Conservation (phyloP, 768 basidiomycete species). For the Leccinum disarticulatum region DNA sequence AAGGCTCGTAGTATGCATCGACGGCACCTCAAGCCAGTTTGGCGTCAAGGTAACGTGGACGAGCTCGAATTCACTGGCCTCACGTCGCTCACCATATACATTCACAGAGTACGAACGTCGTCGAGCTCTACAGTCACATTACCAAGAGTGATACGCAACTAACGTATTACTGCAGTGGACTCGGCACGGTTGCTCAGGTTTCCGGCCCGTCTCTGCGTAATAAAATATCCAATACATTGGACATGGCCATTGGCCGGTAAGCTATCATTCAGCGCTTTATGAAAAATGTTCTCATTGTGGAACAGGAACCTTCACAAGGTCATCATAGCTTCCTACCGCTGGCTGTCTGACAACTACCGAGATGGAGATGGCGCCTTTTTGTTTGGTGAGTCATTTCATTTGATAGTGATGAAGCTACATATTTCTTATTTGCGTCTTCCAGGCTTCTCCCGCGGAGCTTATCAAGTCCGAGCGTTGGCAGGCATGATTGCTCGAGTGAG, state of each 20-base stretch:
- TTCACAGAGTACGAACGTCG: constrained; percentile 39
- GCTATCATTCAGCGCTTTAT: not conserved
- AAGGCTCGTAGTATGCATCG: constrained; percentile 36
- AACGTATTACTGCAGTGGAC: constrained; percentile 43
- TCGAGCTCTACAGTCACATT: constrained; percentile 39
- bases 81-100: not conserved
- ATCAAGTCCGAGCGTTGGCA: constrained; percentile 43
- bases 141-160: constrained; percentile 35
- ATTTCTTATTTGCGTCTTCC: constrained; percentile 2
- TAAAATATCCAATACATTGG: constrained; percentile 27
- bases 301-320: constrained; percentile 37
- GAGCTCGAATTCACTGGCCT: not conserved
- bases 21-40: constrained; percentile 42
- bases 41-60: constrained; percentile 29
- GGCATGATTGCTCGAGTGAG: constrained; percentile 44
- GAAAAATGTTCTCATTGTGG: not conserved
- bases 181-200: constrained; percentile 36
- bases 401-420: not conserved
- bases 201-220: constrained; percentile 16
- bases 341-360: constrained; percentile 41
- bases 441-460: constrained; percentile 52
- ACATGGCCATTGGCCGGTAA: constrained; percentile 39
- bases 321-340: constrained; percentile 38
- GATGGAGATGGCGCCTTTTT: constrained; percentile 41
- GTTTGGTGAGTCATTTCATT: constrained; percentile 35